Percentiles rank a stretch among this genome's conserved stretches.
Conservation (phyloP, 805 yeast species). For the Metschnikowia peoriensis region DNA sequence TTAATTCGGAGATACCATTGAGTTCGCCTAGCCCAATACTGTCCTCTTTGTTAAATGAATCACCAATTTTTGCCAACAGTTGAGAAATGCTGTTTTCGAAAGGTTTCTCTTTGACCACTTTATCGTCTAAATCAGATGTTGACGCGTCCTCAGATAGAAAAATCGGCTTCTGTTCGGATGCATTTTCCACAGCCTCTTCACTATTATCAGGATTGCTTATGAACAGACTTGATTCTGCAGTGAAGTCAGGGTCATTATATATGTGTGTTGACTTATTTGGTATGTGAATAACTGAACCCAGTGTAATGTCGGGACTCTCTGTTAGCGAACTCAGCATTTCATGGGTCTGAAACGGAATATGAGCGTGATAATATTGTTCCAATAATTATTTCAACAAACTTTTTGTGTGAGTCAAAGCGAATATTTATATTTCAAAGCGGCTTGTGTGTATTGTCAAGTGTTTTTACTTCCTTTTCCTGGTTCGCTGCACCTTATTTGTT, state of each 20-base stretch:
- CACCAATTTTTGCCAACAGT: background rate
- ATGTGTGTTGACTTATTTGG: background rate
- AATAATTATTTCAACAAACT: no score
- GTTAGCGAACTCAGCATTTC: slow-evolving; percentile 4
- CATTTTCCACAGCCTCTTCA: background rate
- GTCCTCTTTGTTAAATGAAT: background rate
- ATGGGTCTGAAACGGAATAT: no score
- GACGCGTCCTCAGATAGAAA: slow-evolving; percentile 6
- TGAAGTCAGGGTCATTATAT: background rate
- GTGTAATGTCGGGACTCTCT: background rate
- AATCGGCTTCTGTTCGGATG: background rate
- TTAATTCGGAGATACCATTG: background rate
- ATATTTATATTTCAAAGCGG: no score
- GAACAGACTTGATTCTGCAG: slow-evolving; percentile 21
- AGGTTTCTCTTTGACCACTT: background rate
- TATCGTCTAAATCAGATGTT: background rate
- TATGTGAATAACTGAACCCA: background rate
- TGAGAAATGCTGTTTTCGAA: background rate
- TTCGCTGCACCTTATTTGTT: background rate
- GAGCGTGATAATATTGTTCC: no score
- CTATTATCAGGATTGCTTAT: slow-evolving; percentile 14
- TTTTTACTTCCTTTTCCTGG: background rate
- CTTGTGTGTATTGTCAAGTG: background rate
- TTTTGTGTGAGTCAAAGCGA: background rate
- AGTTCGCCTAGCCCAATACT: background rate